Percentiles rank a stretch among this genome's conserved stretches.
Evolutionary conservation across 805 yeast genomes (phyloP).

Genomic region (Jamesozyma rosinii): DNA sequence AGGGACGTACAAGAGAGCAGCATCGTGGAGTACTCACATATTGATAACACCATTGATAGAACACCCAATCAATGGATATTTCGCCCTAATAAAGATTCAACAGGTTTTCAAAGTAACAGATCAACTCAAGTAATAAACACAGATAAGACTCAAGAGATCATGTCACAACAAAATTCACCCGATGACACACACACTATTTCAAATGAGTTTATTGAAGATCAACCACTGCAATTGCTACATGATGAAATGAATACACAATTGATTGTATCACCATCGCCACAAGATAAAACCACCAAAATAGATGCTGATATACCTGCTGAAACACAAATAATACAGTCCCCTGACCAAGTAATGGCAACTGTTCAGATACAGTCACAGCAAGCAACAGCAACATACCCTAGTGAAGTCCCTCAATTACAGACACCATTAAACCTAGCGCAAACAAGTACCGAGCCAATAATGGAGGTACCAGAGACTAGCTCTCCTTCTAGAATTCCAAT

Average conservation of each 20-base stretch:
- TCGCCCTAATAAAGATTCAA: slow-evolving; percentile 5
- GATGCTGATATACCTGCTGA: neutral
- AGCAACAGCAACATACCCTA: neutral
- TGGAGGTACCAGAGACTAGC: slow-evolving; percentile 19
- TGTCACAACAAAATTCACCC: neutral
- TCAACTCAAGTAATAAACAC: slow-evolving; percentile 17
- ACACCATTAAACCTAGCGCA: slow-evolving; percentile 4
- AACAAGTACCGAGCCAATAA: slow-evolving; percentile 6
- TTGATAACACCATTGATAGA: slow-evolving; percentile 12
- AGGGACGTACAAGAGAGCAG: neutral
- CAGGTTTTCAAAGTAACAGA: slow-evolving; percentile 8
- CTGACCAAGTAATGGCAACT: slow-evolving; percentile 5
- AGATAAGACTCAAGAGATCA: slow-evolving; percentile 8
- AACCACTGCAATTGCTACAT: neutral
- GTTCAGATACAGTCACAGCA: neutral
- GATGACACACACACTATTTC: neutral
- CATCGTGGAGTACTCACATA: slow-evolving; percentile 5
- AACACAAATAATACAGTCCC: slow-evolving; percentile 10
- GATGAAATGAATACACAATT: slow-evolving; percentile 7
- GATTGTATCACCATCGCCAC: slow-evolving; percentile 2
- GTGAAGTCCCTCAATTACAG: slow-evolving; percentile 3
- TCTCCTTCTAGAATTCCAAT: slow-evolving; percentile 10
- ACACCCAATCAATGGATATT: slow-evolving; percentile 11
- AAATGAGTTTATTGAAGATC: neutral
- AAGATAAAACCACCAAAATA: neutral